Conservation (phyloP, 2,329 filamentous ascomycete species). For the Purpureocillium takamizusanense region DNA sequence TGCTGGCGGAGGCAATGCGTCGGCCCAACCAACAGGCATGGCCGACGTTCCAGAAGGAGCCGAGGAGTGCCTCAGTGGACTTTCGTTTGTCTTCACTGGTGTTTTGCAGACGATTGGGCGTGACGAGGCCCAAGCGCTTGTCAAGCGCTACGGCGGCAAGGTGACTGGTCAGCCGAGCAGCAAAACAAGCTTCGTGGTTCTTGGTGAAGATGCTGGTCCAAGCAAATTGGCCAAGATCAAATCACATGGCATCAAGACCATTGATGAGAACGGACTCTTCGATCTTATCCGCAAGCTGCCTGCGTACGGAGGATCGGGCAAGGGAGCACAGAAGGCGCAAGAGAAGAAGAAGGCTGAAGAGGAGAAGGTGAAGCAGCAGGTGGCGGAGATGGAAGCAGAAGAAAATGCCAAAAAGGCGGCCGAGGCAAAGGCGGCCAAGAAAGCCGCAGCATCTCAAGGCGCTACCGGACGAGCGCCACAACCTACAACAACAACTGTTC, state of each 20-base stretch:
- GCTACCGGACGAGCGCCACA: conserved; percentile 21
- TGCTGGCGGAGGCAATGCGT: conserved; percentile 49
- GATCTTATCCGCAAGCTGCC: conserved; percentile 74
- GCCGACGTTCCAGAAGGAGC: conserved; percentile 72
- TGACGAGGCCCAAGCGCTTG: conserved; percentile 74
- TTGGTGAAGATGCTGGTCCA: conserved; percentile 85
- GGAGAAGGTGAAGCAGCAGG: conserved; percentile 70
- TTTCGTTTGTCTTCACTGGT: conserved; percentile 94
- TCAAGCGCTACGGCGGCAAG: conserved; percentile 92
- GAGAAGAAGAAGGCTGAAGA: conserved; percentile 82
- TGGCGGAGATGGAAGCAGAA: conserved; percentile 76
- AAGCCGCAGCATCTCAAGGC: conserved; percentile 22
- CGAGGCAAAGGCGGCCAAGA: conserved; percentile 40
- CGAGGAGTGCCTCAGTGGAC: conserved; percentile 81
- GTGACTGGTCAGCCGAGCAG: conserved; percentile 76
- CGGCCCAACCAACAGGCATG: conserved; percentile 50
- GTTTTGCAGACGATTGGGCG: conserved; percentile 71
- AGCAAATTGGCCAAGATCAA: conserved; percentile 85
- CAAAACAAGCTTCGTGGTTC: conserved; percentile 89
- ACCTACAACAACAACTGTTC: conserved; percentile 42
- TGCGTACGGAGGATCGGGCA: conserved; percentile 77
- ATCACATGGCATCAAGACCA: conserved; percentile 74
- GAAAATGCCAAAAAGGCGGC: conserved; percentile 54
- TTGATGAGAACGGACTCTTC: conserved; percentile 88
- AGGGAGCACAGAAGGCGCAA: conserved; percentile 75